Conservation (phyloP, 345 rosid genomes). For the Populus pruinosa region DNA sequence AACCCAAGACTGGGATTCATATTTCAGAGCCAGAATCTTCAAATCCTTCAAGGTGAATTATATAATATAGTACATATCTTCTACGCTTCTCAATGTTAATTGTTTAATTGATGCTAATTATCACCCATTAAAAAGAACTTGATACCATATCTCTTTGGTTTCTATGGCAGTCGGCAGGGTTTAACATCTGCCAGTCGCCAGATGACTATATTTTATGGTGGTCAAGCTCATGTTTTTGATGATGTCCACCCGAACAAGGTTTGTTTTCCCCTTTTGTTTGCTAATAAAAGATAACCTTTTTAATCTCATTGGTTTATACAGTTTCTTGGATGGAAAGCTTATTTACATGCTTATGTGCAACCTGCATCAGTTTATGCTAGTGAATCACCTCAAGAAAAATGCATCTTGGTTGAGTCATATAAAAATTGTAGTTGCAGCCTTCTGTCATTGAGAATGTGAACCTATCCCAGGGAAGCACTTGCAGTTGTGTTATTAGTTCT, state of each 20-base stretch:
- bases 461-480: not conserved
- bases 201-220: constrained; percentile 96
- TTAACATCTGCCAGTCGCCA: constrained; percentile 56
- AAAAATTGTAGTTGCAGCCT: not conserved
- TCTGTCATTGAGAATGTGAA: not conserved
- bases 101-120: not conserved
- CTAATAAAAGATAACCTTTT: not conserved
- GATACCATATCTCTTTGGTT: not conserved
- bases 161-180: constrained; percentile 47
- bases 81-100: not conserved
- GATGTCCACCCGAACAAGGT: constrained; percentile 98
- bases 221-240: constrained; percentile 99
- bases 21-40: constrained; percentile 51
- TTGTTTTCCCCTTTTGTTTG: constrained; percentile 1
- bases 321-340: constrained; percentile 1
- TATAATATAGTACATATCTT: constrained; percentile 4
- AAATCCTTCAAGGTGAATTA: constrained; percentile 55
- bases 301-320: constrained; percentile 1
- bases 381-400: not conserved
- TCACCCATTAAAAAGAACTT: not conserved
- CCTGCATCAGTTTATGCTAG: constrained; percentile 6
- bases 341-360: not conserved
- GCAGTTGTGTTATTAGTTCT: not conserved
- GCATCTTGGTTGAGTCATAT: not conserved
- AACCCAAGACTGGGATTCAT: constrained; percentile 36